A percentile compares a stretch with the other conserved stretches of the same genome.
These are phyloP conservation scores for Verticillium albo-atrum DNA, from an alignment of 2,329 filamentous ascomycete species.

Conservation along the genomic window DNA sequence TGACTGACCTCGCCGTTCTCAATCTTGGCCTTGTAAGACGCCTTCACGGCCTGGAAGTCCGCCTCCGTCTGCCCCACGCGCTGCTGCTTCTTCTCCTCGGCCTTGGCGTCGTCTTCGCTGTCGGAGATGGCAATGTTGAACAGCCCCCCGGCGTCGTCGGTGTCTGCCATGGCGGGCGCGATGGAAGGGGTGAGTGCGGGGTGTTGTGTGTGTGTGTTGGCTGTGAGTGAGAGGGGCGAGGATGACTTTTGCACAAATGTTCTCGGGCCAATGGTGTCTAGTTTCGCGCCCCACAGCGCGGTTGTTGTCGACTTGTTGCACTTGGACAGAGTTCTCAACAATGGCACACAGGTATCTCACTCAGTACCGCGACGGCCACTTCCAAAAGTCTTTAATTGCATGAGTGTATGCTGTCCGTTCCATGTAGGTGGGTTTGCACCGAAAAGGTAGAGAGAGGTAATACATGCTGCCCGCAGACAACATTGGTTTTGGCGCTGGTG, in stretches of 20 bases:
- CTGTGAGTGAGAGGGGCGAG: neutral
- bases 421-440: no score
- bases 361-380: no score
- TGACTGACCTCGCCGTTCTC: slow-evolving; percentile 52
- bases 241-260: neutral
- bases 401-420: no score
- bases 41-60: slow-evolving; percentile 41
- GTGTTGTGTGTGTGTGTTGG: neutral
- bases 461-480: no score
- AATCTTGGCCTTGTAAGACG: slow-evolving; percentile 40
- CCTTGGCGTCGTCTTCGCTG: slow-evolving; percentile 23
- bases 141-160: slow-evolving; percentile 23
- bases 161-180: neutral
- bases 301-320: no score
- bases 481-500: no score
- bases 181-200: neutral
- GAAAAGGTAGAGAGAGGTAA: no score
- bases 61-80: slow-evolving; percentile 44
- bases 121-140: slow-evolving; percentile 25
- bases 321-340: no score
- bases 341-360: no score
- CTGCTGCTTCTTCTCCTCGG: slow-evolving; percentile 19
- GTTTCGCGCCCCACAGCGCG: no score
- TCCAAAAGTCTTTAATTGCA: no score
- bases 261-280: no score